phyloP scores from a whole-genome alignment of 495 filamentous ascomycete genomes.

The Xylaria bambusicola region DNA sequence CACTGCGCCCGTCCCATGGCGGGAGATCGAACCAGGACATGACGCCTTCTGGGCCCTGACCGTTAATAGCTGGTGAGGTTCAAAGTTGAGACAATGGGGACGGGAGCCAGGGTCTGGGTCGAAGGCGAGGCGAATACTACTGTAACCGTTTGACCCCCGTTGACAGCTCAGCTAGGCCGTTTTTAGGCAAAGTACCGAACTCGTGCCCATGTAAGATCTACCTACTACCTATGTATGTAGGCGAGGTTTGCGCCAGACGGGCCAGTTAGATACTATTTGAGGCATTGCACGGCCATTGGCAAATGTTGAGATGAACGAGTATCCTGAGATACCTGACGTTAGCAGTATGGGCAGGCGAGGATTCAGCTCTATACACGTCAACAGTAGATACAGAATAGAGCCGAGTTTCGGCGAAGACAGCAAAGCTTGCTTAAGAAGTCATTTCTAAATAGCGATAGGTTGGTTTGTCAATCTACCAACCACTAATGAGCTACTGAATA shows the following conservation, averaged over 20 bases:
- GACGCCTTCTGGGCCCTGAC: background rate
- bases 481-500: background rate
- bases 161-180: constrained; percentile 17
- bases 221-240: background rate
- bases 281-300: background rate
- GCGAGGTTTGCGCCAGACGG: background rate
- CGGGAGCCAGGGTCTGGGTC: background rate
- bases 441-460: background rate
- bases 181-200: constrained; percentile 18
- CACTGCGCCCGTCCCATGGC: background rate
- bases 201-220: background rate
- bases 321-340: too few species aligned
- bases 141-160: background rate
- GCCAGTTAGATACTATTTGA: background rate
- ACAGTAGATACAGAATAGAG: too few species aligned
- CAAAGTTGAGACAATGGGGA: background rate
- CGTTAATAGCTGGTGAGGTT: background rate
- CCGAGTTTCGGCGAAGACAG: too few species aligned
- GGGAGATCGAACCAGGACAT: constrained; percentile 7
- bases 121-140: constrained; percentile 3
- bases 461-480: background rate
- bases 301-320: too few species aligned
- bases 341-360: too few species aligned
- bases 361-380: too few species aligned
- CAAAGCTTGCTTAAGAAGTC: background rate